Conservation (phyloP, 140 eudicot species). For the Oenanthe javanica region DNA sequence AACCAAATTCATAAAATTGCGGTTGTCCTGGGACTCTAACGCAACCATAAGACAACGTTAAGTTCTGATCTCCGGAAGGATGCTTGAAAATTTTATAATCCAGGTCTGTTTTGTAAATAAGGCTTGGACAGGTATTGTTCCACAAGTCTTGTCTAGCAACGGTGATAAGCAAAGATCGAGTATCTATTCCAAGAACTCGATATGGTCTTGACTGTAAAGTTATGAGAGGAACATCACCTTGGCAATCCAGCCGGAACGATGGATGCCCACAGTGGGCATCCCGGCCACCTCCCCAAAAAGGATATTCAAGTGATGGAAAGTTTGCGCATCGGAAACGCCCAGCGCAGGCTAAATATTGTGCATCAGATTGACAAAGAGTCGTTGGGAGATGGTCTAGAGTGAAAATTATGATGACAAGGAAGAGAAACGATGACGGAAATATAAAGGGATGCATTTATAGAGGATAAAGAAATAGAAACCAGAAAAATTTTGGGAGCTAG, state of each 20-base stretch:
- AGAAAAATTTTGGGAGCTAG: not conserved
- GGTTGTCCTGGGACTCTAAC: too few species aligned
- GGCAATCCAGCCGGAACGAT: conserved; percentile 33
- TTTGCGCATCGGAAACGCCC: conserved; percentile 23
- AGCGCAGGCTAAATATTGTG: conserved; percentile 26
- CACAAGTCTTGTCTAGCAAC: conserved; percentile 43
- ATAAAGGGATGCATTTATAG: conserved; percentile 27
- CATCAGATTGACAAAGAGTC: conserved; percentile 14
- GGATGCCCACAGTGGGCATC: conserved; percentile 43
- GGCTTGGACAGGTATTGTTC: conserved; percentile 22
- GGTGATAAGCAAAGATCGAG: conserved; percentile 5
- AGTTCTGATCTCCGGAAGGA: conserved; percentile 12
- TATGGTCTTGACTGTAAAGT: conserved; percentile 5
- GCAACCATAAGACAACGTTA: conserved; percentile 44
- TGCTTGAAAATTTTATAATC: conserved; percentile 23
- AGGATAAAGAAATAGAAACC: not conserved
- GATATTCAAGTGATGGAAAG: conserved; percentile 22
- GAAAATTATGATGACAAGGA: not conserved
- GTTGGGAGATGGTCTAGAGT: not conserved
- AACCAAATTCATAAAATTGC: conserved; percentile 5
- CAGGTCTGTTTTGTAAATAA: conserved; percentile 22
- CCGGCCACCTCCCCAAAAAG: conserved; percentile 42
- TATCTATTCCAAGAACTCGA: conserved; percentile 21
- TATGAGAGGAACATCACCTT: conserved; percentile 18
- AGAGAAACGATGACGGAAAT: conserved; percentile 10